Conservation (phyloP, 2,329 filamentous ascomycete species). For the Xylaria sp. region DNA sequence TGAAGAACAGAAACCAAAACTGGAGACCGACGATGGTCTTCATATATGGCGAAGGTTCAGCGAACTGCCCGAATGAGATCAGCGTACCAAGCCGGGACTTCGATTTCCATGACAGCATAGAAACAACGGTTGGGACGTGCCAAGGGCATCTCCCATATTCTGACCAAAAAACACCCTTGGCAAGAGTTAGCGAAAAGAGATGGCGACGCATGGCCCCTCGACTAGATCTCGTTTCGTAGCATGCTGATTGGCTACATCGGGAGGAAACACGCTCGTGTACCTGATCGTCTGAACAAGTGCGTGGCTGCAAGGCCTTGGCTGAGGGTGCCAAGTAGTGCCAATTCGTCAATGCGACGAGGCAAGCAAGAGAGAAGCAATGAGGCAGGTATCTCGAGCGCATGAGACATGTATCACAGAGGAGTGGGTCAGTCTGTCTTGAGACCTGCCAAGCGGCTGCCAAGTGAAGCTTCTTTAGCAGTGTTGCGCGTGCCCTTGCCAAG, state of each 20-base stretch:
- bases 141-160: constrained; percentile 46
- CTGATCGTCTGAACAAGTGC: constrained; percentile 36
- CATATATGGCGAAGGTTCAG: constrained; percentile 49
- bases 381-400: constrained; percentile 31
- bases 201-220: constrained; percentile 22
- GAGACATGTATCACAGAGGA: constrained; percentile 41
- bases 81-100: constrained; percentile 41
- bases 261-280: constrained; percentile 37
- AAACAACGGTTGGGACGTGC: constrained; percentile 41
- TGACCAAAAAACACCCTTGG: constrained; percentile 46
- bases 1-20: constrained; percentile 40
- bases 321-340: constrained; percentile 47
- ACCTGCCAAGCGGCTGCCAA: constrained; percentile 52
- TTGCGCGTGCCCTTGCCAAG: constrained; percentile 6
- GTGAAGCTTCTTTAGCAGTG: constrained; percentile 29
- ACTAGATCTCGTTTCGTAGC: constrained; percentile 40
- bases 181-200: constrained; percentile 37
- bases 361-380: constrained; percentile 33
- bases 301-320: constrained; percentile 48
- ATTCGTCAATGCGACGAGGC: constrained; percentile 48
- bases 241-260: constrained; percentile 20
- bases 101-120: constrained; percentile 36
- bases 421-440: constrained; percentile 52
- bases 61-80: constrained; percentile 13
- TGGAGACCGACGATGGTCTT: constrained; percentile 42